These are phyloP conservation scores for Penicillium riverlandense DNA, from an alignment of 495 filamentous ascomycete species.

Conservation along the genomic window DNA sequence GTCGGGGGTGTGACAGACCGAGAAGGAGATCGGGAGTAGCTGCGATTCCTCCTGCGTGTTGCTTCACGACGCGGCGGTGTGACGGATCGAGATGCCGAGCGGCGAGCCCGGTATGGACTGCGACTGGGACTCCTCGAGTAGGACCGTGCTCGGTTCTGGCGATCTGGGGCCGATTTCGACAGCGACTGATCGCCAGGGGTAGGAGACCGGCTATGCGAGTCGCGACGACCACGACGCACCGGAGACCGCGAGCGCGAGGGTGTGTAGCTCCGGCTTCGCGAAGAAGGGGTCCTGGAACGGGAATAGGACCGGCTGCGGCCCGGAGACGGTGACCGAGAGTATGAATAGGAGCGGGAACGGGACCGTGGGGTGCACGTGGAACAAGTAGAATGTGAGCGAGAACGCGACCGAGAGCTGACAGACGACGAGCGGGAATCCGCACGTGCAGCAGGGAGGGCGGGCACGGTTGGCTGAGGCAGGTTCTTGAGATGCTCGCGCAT, in stretches of 20 bases:
- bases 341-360: slow-evolving; percentile 31
- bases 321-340: slow-evolving; percentile 31
- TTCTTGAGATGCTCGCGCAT: slow-evolving; percentile 90
- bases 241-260: slow-evolving; percentile 28
- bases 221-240: slow-evolving; percentile 25
- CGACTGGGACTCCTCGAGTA: slow-evolving; percentile 22
- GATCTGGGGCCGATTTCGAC: slow-evolving; percentile 1
- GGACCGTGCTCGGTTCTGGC: slow-evolving; percentile 19
- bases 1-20: slow-evolving; percentile 29
- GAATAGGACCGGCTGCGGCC: slow-evolving; percentile 29
- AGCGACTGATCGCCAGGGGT: slow-evolving; percentile 11
- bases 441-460: slow-evolving; percentile 49
- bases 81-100: slow-evolving; percentile 28
- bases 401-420: slow-evolving; percentile 12
- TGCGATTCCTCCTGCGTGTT: slow-evolving; percentile 15
- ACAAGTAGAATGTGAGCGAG: slow-evolving; percentile 42
- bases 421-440: too few species aligned
- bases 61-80: slow-evolving; percentile 23
- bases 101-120: slow-evolving; percentile 17
- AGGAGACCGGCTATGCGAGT: slow-evolving; percentile 26
- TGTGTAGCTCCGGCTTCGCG: slow-evolving; percentile 32
- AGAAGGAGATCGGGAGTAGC: slow-evolving; percentile 25
- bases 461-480: slow-evolving; percentile 66
- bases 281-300: slow-evolving; percentile 30
- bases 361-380: slow-evolving; percentile 33